phyloP scores from a whole-genome alignment of 1,139 yeast genomes.

The Spathaspora sp. region DNA sequence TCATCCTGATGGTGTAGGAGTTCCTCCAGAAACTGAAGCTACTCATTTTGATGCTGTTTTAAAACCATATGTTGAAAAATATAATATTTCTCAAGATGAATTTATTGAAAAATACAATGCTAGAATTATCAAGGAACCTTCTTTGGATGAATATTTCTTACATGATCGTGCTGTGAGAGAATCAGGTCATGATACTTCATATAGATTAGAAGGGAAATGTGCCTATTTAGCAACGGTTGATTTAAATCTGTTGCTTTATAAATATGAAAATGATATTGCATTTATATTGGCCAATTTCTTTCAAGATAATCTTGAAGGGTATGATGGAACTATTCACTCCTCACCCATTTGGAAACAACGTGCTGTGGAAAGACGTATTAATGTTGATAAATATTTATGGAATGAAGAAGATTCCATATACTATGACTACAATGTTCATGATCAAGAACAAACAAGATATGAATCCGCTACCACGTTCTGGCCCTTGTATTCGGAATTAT shows the following conservation, averaged over 20 bases:
- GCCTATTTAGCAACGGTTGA: conserved; percentile 92
- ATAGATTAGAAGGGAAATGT: conserved; percentile 85
- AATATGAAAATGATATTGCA: conserved; percentile 87
- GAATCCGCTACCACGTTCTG: conserved; percentile 92
- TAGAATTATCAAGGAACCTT: conserved; percentile 68
- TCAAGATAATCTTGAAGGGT: conserved; percentile 42
- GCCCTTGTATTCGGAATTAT: conserved; percentile 85
- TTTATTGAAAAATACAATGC: conserved; percentile 71
- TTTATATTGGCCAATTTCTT: conserved; percentile 57
- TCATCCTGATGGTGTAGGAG: conserved; percentile 85
- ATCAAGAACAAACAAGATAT: conserved; percentile 56
- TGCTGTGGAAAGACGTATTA: conserved; percentile 54
- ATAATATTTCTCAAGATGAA: conserved; percentile 61
- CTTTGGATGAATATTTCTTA: conserved; percentile 79
- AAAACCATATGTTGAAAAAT: conserved; percentile 65
- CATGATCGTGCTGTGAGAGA: conserved; percentile 97
- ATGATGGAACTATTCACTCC: conserved; percentile 25
- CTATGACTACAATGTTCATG: conserved; percentile 78
- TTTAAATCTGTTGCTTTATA: conserved; percentile 80
- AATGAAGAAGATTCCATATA: conserved; percentile 75
- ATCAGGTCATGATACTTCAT: conserved; percentile 94
- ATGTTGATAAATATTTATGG: conserved; percentile 78
- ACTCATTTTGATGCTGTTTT: conserved; percentile 80
- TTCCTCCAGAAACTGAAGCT: conserved; percentile 96
- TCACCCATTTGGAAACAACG: conserved; percentile 59